Conservation (phyloP, 2,329 filamentous ascomycete species). For the Penicillium psychrosexuale region DNA sequence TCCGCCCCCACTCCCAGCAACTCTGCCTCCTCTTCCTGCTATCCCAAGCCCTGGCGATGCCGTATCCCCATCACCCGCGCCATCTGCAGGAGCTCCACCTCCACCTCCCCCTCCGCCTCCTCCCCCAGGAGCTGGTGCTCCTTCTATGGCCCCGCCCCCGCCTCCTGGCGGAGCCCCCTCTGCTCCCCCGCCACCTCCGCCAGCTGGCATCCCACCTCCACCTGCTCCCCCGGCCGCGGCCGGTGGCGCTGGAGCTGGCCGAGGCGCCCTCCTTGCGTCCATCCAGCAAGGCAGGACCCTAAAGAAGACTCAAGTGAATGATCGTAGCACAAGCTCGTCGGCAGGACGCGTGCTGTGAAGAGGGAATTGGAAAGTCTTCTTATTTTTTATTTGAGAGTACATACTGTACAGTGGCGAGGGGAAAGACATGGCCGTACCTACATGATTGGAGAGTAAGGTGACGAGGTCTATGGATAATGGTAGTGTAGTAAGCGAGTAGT, state of each 20-base stretch:
- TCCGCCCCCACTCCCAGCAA: slow-evolving; percentile 50
- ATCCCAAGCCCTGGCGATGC: slow-evolving; percentile 25
- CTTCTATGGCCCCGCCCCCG: slow-evolving; percentile 48
- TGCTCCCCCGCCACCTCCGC: slow-evolving; percentile 33
- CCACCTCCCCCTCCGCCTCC: slow-evolving; percentile 39
- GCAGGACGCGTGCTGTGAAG: slow-evolving; percentile 68
- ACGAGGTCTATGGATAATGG: slow-evolving; percentile 6
- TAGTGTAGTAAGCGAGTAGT: background rate
- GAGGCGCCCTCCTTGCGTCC: slow-evolving; percentile 68
- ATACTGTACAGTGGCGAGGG: slow-evolving; percentile 20
- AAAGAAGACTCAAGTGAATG: slow-evolving; percentile 86
- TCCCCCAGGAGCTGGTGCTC: slow-evolving; percentile 34
- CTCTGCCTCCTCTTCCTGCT: slow-evolving; percentile 27
- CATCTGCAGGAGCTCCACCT: slow-evolving; percentile 30
- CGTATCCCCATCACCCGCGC: slow-evolving; percentile 29
- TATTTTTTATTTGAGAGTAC: slow-evolving; percentile 5
- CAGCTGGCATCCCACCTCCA: slow-evolving; percentile 42
- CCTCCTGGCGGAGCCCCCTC: slow-evolving; percentile 30
- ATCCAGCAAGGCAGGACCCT: slow-evolving; percentile 77
- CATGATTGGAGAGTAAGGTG: background rate
- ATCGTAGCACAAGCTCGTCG: slow-evolving; percentile 68
- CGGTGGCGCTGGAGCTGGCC: slow-evolving; percentile 49
- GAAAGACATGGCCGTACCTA: background rate
- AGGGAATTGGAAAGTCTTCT: background rate
- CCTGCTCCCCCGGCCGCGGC: slow-evolving; percentile 51